Percentiles rank a stretch among this genome's conserved stretches.
phyloP scores from a whole-genome alignment of 495 filamentous ascomycete species.

The Thermochaetoides thermophila region DNA sequence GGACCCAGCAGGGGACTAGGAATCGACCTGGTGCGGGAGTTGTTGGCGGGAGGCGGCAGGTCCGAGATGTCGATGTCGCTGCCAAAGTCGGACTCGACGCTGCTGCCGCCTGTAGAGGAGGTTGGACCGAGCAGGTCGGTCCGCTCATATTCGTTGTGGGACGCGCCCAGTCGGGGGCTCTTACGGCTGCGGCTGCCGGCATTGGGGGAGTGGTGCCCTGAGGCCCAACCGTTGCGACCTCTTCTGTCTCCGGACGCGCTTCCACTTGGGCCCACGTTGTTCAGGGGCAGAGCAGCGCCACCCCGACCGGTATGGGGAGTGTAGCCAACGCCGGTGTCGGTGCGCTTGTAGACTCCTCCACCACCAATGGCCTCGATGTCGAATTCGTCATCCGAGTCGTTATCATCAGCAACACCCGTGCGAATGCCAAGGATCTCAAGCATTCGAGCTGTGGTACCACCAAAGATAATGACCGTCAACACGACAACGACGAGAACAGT shows the following conservation, averaged over 20 bases:
- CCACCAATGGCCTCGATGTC: conserved; percentile 77
- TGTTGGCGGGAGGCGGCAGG: conserved; percentile 39
- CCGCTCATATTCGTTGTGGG: conserved; percentile 42
- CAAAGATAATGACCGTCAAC: conserved; percentile 95
- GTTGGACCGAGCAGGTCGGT: conserved; percentile 39
- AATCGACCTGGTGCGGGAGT: conserved; percentile 33
- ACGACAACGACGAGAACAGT: conserved; percentile 96
- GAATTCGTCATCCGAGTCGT: conserved; percentile 95
- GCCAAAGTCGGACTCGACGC: conserved; percentile 45
- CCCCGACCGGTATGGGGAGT: conserved; percentile 39
- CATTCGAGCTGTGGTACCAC: conserved; percentile 97
- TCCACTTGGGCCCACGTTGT: conserved; percentile 23
- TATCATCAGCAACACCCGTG: conserved; percentile 90
- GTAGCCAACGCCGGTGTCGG: conserved; percentile 55
- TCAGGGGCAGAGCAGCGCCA: conserved; percentile 40
- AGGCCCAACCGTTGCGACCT: conserved; percentile 31
- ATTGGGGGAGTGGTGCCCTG: conserved; percentile 36
- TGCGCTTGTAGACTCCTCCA: conserved; percentile 65
- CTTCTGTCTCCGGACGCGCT: not conserved
- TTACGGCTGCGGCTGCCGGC: conserved; percentile 34
- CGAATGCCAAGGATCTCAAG: conserved; percentile 87
- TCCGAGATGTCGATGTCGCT: conserved; percentile 52
- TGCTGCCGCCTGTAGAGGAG: conserved; percentile 39
- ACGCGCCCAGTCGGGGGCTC: conserved; percentile 16
- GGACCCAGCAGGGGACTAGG: conserved; percentile 36